phyloP scores from a whole-genome alignment of 345 rosid species.

The Hibiscus syriacus region DNA sequence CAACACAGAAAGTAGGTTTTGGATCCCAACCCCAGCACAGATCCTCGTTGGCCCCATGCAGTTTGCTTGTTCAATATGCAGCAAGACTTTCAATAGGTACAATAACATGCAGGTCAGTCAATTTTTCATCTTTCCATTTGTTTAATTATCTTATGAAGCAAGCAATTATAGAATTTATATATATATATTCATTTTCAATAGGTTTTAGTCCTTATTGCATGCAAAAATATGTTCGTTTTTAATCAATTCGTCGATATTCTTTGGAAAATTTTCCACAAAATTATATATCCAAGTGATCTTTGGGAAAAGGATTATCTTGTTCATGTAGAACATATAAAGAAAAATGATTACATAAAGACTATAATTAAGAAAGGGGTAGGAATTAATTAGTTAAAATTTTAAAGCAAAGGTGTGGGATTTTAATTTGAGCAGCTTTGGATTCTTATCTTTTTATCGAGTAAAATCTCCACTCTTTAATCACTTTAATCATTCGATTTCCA shows the following conservation, averaged over 20 bases:
- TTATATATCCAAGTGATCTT: no score
- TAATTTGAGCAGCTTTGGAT: no score
- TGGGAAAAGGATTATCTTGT: no score
- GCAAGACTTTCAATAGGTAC: slow-evolving; percentile 82
- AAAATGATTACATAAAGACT: background rate
- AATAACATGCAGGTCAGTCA: slow-evolving; percentile 77
- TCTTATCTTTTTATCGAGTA: slow-evolving; percentile 3
- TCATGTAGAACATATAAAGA: background rate
- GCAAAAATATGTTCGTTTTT: no score
- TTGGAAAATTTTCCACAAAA: background rate
- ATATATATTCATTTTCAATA: no score
- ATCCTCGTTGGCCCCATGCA: slow-evolving; percentile 83
- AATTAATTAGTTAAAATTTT: no score
- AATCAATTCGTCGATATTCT: no score
- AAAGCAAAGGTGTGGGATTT: no score
- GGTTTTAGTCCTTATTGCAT: no score
- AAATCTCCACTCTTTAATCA: background rate
- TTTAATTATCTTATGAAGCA: background rate
- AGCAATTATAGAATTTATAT: background rate
- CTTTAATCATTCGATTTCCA: background rate
- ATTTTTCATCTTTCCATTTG: background rate
- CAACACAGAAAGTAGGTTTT: slow-evolving; percentile 52
- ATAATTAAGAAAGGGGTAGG: no score
- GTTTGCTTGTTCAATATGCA: slow-evolving; percentile 65
- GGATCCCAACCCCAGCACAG: slow-evolving; percentile 85